Base-by-base conservation (phyloP, 306 rosid genomes). In the Arachis hypogaea region DNA sequence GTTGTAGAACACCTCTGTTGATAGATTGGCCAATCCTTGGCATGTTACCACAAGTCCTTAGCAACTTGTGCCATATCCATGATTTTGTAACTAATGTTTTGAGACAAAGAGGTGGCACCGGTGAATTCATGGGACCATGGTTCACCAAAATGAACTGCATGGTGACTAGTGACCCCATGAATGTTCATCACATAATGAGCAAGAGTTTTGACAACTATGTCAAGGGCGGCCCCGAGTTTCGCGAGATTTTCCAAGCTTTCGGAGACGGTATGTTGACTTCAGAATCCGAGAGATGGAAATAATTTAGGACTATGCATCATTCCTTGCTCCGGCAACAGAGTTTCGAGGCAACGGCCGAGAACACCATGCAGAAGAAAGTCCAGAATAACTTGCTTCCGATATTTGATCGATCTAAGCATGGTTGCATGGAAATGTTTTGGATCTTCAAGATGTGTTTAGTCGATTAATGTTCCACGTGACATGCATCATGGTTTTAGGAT, bases 21-120 rank as follows among this genome's bases (percentile, higher is more conserved):
- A 42, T n/a, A 7, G 75, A 84, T 6, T 86, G 76, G 66, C 86
- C 85, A 0, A 3, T 84, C 9, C 6, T 84, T 30, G 90, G 90
- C 6, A 84, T 84, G 88, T 30, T 77, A 5, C 86, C 86, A 0
- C 59, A 41, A 5, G 0, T 71, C 1, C 12, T 79, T 11, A 4
- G 0, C 10, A 78, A 84, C 9, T 0, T 76, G 46, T 28, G 16
- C 14, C 11, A 57, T 0, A 5, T 12, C n/a, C 81, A 83, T 4
- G 85, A 84, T 14, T 72, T 4, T n/a, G 0, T 5, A 1, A 58
- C 75, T 0, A 14, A 69, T 1, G 0, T 11, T 0, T 5, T 86
- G 28, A 60, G 46, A 12, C 49, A 3, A 69, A 2, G 63, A n/a
- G 81, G 86, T 0, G 72, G 82, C 46, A 83, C 81, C 0, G 55